Percentiles rank a stretch among this genome's conserved stretches.
Evolutionary conservation across 2,329 filamentous ascomycete genomes (phyloP).

Genomic region (Penicillium brasilianum): DNA sequence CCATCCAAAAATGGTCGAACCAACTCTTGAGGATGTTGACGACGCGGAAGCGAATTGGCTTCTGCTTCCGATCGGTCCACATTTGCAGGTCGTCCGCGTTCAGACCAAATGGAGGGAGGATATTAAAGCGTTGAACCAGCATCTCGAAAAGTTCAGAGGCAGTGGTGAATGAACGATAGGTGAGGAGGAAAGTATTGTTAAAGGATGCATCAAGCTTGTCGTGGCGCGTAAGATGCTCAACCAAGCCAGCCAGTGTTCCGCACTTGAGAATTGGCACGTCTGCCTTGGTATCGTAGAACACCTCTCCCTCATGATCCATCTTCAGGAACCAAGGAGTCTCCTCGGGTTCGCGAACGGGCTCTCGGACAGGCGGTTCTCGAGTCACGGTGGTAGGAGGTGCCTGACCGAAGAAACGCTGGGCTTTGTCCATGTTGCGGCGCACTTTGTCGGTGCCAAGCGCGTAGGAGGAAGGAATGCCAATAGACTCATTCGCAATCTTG

Average conservation of each 20-base stretch:
- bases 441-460: slow-evolving; percentile 47
- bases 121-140: slow-evolving; percentile 86
- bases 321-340: slow-evolving; percentile 83
- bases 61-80: slow-evolving; percentile 95
- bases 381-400: slow-evolving; percentile 48
- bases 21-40: slow-evolving; percentile 98
- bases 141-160: slow-evolving; percentile 91
- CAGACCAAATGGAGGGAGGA: slow-evolving; percentile 86
- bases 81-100: slow-evolving; percentile 75
- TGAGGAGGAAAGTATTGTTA: slow-evolving; percentile 97
- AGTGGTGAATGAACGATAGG: slow-evolving; percentile 92
- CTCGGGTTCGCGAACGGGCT: slow-evolving; percentile 63
- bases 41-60: slow-evolving; percentile 91
- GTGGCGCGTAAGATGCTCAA: slow-evolving; percentile 93
- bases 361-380: slow-evolving; percentile 41
- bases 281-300: slow-evolving; percentile 86
- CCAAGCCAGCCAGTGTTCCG: slow-evolving; percentile 83
- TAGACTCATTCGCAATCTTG: slow-evolving; percentile 44
- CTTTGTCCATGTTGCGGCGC: slow-evolving; percentile 53
- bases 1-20: slow-evolving; percentile 99
- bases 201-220: slow-evolving; percentile 94
- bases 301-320: slow-evolving; percentile 85
- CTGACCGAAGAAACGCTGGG: slow-evolving; percentile 55
- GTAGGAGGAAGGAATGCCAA: slow-evolving; percentile 53
- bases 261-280: slow-evolving; percentile 79